These are phyloP conservation scores for Brassica nigra DNA, from an alignment of 345 rosid genomes.

Conservation along the genomic window DNA sequence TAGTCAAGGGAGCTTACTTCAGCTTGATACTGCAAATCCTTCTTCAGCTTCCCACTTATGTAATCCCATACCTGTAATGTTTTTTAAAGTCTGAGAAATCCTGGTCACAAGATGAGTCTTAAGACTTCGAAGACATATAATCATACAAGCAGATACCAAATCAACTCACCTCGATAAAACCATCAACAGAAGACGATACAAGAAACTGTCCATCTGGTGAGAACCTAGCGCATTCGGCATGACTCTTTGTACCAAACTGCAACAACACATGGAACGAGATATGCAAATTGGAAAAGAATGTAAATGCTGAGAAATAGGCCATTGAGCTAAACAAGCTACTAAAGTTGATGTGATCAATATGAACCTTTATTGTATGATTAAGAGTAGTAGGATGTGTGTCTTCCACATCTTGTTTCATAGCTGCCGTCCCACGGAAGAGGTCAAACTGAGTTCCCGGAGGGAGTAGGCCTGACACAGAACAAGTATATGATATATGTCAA, in stretches of 20 bases:
- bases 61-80: constrained; percentile 90
- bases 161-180: constrained; percentile 81
- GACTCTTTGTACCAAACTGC: constrained; percentile 95
- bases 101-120: constrained; percentile 17
- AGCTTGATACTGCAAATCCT: constrained; percentile 98
- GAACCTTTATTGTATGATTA: constrained; percentile 83
- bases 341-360: constrained; percentile 38
- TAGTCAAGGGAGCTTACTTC: constrained; percentile 57
- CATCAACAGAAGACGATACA: constrained; percentile 93
- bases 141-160: neutral
- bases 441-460: constrained; percentile 99
- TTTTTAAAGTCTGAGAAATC: constrained; percentile 34
- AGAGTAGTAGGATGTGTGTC: constrained; percentile 82
- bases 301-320: constrained; percentile 9
- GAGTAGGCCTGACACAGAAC: constrained; percentile 64
- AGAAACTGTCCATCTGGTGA: constrained; percentile 99
- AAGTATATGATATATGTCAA: neutral
- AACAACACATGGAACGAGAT: constrained; percentile 31
- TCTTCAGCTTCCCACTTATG: constrained; percentile 94
- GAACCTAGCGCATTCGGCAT: constrained; percentile 93
- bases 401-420: constrained; percentile 96
- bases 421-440: constrained; percentile 94
- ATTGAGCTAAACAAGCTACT: constrained; percentile 6
- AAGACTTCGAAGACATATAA: constrained; percentile 12
- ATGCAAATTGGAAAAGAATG: constrained; percentile 5